A percentile compares a stretch with the other conserved stretches of the same genome.
phyloP scores from a whole-genome alignment of 2,329 filamentous ascomycete genomes.

The Chrysoporthe puriensis region DNA sequence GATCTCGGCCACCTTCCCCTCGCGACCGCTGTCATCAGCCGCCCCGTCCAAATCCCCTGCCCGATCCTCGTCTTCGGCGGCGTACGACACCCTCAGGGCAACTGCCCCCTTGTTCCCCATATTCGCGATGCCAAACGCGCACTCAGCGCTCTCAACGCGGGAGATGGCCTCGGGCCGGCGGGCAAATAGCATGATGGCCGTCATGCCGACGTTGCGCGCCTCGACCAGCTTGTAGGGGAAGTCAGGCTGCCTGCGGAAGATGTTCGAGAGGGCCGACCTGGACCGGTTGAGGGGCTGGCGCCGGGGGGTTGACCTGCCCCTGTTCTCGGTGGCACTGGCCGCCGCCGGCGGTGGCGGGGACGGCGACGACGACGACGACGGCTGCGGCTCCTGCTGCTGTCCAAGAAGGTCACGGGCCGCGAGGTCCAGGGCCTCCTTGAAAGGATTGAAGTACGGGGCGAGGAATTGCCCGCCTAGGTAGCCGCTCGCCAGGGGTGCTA shows the following conservation, averaged over 20 bases:
- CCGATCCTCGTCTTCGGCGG: slow-evolving; percentile 40
- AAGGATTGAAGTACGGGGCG: slow-evolving; percentile 72
- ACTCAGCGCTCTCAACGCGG: slow-evolving; percentile 75
- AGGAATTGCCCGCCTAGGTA: slow-evolving; percentile 86
- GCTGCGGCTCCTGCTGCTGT: slow-evolving; percentile 11
- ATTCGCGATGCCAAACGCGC: slow-evolving; percentile 81
- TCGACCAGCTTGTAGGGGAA: slow-evolving; percentile 70
- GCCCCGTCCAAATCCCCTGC: slow-evolving; percentile 36
- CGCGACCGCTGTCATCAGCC: slow-evolving; percentile 21
- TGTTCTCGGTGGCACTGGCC: not conserved
- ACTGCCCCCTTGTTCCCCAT: slow-evolving; percentile 98
- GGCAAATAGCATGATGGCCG: slow-evolving; percentile 83
- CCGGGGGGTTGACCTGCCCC: slow-evolving; percentile 1
- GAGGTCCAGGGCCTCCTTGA: slow-evolving; percentile 71
- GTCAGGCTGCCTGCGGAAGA: slow-evolving; percentile 28
- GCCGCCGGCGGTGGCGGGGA: not conserved
- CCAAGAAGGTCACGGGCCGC: slow-evolving; percentile 54
- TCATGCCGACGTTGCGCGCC: slow-evolving; percentile 83
- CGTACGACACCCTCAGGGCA: slow-evolving; percentile 71
- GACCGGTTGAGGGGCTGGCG: slow-evolving; percentile 19
- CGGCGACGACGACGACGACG: slow-evolving; percentile 2
- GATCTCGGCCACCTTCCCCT: slow-evolving; percentile 59
- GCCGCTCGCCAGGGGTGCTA: slow-evolving; percentile 80
- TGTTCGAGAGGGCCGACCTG: slow-evolving; percentile 29
- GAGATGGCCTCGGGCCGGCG: slow-evolving; percentile 63